A percentile compares a stretch with the other conserved stretches of the same genome.
Conservation (phyloP, 2,329 filamentous ascomycete genomes). For the Alternaria ethzedia region DNA sequence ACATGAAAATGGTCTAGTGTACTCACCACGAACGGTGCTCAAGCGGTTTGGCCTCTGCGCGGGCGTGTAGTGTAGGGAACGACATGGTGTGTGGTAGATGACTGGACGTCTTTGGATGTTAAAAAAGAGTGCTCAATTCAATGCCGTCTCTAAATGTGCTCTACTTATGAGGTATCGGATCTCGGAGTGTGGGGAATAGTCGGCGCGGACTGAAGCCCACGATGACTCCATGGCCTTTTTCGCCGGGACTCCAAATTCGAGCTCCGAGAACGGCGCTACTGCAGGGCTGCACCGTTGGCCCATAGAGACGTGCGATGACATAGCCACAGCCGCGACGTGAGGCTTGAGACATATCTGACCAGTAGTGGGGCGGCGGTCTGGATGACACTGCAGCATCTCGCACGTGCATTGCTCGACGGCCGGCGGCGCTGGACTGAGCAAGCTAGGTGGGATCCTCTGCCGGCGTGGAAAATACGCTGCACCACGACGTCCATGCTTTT, state of each 20-base stretch:
- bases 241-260: slow-evolving; percentile 17
- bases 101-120: background rate
- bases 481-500: slow-evolving; percentile 7
- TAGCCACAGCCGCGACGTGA: background rate
- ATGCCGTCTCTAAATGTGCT: background rate
- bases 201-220: slow-evolving; percentile 11
- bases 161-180: slow-evolving; percentile 6
- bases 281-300: slow-evolving; percentile 15
- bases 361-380: background rate
- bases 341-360: background rate
- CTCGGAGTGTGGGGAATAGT: slow-evolving; percentile 24
- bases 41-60: slow-evolving; percentile 50
- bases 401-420: slow-evolving; percentile 30
- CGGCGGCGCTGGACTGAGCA: background rate
- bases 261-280: slow-evolving; percentile 35
- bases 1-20: background rate
- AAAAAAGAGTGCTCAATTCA: background rate
- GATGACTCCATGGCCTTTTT: slow-evolving; percentile 38
- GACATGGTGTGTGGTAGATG: slow-evolving; percentile 30
- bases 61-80: slow-evolving; percentile 50
- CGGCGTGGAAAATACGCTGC: slow-evolving; percentile 11
- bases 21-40: slow-evolving; percentile 47
- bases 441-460: slow-evolving; percentile 20
- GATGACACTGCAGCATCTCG: background rate
- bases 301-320: background rate